phyloP scores from a whole-genome alignment of 352 stramenopile genomes.

The Phytophthora fragariae region DNA sequence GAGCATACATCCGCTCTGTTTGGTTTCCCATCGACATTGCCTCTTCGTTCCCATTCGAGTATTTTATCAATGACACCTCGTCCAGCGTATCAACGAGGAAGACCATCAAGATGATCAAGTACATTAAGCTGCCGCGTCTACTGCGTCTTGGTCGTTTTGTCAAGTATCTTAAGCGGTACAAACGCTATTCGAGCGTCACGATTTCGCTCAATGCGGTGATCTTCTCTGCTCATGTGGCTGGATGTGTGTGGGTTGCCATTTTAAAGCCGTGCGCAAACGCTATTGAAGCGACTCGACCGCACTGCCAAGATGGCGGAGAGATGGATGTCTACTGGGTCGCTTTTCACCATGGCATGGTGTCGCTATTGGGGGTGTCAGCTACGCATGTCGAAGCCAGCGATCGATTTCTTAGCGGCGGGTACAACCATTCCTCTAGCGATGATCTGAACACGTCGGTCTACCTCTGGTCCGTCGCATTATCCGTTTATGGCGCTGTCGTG shows the following conservation, averaged over 20 bases:
- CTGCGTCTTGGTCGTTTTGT: constrained; percentile 66
- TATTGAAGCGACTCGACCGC: constrained; percentile 29
- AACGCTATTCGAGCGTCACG: constrained; percentile 62
- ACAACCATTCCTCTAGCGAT: constrained; percentile 29
- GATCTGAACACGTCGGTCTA: constrained; percentile 40
- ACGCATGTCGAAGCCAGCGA: constrained; percentile 53
- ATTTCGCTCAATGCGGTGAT: constrained; percentile 63
- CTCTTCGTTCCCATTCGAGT: constrained; percentile 68
- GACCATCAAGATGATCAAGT: constrained; percentile 82
- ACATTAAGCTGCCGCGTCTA: constrained; percentile 68
- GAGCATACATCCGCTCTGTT: constrained; percentile 55
- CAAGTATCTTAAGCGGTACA: constrained; percentile 68
- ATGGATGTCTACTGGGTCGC: constrained; percentile 66
- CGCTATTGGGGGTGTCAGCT: constrained; percentile 57
- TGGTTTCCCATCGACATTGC: constrained; percentile 73
- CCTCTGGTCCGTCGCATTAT: constrained; percentile 55
- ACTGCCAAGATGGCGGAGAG: constrained; percentile 43
- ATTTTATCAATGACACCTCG: constrained; percentile 46
- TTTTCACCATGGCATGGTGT: constrained; percentile 63
- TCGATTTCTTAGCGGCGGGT: constrained; percentile 62
- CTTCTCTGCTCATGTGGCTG: constrained; percentile 61
- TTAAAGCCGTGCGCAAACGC: constrained; percentile 48
- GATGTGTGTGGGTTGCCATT: constrained; percentile 67
- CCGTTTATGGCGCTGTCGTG: constrained; percentile 53
- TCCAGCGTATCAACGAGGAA: constrained; percentile 60